phyloP scores from a whole-genome alignment of 306 rosid genomes.

The Prunus armeniaca region DNA sequence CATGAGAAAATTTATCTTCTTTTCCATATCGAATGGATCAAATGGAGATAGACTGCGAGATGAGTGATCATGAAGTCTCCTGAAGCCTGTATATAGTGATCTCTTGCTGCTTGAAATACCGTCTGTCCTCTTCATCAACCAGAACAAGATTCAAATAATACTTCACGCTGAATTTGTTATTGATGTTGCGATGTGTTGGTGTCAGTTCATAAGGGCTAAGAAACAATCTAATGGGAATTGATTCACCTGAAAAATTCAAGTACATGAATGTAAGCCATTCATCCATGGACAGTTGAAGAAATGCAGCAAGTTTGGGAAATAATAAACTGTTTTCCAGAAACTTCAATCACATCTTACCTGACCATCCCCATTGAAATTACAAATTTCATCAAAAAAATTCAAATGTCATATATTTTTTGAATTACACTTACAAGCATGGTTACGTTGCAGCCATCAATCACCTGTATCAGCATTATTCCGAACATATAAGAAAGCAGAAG shows the following conservation, averaged over 20 bases:
- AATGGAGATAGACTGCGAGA: constrained; percentile 16
- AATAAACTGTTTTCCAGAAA: not conserved
- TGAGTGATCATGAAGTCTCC: constrained; percentile 54
- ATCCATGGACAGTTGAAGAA: not conserved
- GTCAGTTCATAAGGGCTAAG: constrained; percentile 98
- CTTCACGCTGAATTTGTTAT: constrained; percentile 96
- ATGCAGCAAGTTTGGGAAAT: not conserved
- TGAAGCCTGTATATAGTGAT: constrained; percentile 90
- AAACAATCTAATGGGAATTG: constrained; percentile 96
- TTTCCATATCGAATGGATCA: constrained; percentile 21
- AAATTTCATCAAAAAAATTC: not conserved
- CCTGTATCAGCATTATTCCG: not conserved
- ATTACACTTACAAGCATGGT: not conserved
- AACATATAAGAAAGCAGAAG: not conserved
- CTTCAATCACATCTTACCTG: not conserved
- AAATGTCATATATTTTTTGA: not conserved
- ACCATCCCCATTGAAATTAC: not conserved
- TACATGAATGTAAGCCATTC: constrained; percentile 8
- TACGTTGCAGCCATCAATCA: not conserved
- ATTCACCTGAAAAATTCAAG: constrained; percentile 67
- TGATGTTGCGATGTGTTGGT: constrained; percentile 89
- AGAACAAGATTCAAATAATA: constrained; percentile 93
- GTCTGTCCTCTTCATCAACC: constrained; percentile 97
- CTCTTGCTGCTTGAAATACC: constrained; percentile 98
- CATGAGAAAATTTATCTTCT: constrained; percentile 29